phyloP scores from a whole-genome alignment of 2,329 filamentous ascomycete species.

The Fusarium nygamai region DNA sequence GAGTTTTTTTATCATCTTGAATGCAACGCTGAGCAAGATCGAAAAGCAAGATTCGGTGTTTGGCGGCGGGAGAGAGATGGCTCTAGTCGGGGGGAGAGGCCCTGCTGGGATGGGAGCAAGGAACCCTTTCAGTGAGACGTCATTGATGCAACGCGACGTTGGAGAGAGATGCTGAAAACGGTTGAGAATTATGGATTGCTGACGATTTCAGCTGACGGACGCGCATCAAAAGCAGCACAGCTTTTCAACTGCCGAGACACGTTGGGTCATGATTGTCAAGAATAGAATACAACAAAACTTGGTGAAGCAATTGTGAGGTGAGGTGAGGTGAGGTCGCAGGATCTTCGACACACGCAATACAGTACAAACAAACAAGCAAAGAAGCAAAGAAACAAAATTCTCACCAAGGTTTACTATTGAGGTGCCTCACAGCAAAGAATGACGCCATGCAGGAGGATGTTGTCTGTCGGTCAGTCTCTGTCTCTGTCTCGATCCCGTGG shows the following conservation, averaged over 20 bases:
- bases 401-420: background rate
- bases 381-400: background rate
- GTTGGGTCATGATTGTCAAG: background rate
- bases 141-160: constrained; percentile 21
- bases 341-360: background rate
- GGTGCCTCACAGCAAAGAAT: constrained; percentile 3
- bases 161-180: background rate
- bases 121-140: constrained; percentile 6
- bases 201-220: background rate
- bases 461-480: background rate
- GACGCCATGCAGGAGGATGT: constrained; percentile 18
- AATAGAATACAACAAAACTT: background rate
- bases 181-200: constrained; percentile 2
- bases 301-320: background rate
- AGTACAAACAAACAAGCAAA: background rate
- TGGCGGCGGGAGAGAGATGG: constrained; percentile 17
- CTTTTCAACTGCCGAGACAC: constrained; percentile 11
- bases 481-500: background rate
- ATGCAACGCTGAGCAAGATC: constrained; percentile 17
- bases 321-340: background rate
- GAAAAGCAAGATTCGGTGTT: constrained; percentile 6
- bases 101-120: constrained; percentile 10
- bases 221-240: background rate
- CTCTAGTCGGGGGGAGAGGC: constrained; percentile 8
- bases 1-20: background rate